phyloP scores from a whole-genome alignment of 345 rosid species.

The Aquilaria malaccensis region DNA sequence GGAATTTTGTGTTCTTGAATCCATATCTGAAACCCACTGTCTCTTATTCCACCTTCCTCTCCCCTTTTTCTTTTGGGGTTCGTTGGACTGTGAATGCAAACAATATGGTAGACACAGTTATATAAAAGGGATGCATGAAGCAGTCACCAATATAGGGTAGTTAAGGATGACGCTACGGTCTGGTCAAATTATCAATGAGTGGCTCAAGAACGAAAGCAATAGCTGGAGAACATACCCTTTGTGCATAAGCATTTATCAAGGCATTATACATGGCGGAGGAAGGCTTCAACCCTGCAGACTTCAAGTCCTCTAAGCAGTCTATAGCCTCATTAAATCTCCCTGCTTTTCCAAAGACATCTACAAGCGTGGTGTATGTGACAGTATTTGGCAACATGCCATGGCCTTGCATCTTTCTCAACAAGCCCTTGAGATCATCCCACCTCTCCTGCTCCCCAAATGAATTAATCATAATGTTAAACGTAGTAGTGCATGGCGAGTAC shows the following conservation, averaged over 20 bases:
- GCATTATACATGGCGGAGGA: constrained; percentile 93
- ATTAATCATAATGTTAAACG: constrained; percentile 87
- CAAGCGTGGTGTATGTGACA: constrained; percentile 84
- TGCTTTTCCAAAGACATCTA: constrained; percentile 80
- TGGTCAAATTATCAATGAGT: background rate
- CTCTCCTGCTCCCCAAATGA: constrained; percentile 74
- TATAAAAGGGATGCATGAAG: background rate
- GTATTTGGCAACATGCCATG: constrained; percentile 59
- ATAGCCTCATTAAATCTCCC: constrained; percentile 85
- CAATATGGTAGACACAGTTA: background rate
- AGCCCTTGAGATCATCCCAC: constrained; percentile 70
- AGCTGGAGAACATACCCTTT: constrained; percentile 46
- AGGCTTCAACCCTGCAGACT: constrained; percentile 66
- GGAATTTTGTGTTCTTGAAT: too few species aligned
- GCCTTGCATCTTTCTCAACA: constrained; percentile 62
- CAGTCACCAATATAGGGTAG: background rate
- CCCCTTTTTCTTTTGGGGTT: too few species aligned
- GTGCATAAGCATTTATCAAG: constrained; percentile 93
- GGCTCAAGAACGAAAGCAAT: constrained; percentile 7
- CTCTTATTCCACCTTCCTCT: too few species aligned
- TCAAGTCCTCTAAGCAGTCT: constrained; percentile 86
- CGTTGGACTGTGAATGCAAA: too few species aligned
- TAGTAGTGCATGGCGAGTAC: constrained; percentile 67
- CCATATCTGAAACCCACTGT: too few species aligned
- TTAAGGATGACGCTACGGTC: background rate